Evolutionary conservation across 2,329 filamentous ascomycete species (phyloP), one percentile per base, ranked within the genome.

Genomic region (Talaromyces atroroseus): DNA sequence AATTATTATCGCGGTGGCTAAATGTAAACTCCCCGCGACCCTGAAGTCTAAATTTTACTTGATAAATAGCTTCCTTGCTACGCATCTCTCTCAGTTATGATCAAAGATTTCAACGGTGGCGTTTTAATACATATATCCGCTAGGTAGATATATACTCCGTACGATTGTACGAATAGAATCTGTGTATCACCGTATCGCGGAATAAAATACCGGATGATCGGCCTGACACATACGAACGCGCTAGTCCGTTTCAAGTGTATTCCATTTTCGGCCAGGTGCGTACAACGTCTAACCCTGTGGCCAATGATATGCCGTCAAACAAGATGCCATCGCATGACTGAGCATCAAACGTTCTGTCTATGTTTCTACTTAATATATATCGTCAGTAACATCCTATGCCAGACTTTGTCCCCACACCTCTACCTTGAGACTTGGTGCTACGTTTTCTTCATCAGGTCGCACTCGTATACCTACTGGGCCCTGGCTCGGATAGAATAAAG

Each of bases 191-290:
- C 38, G 38, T 42, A 42, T 42, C 38, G 38, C 14, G 5, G 16
- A 5, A 20, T 5, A 42, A 42, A 20, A 42, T 42, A 42, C 38
- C 36, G 36, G 36, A n/a, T 40, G 36, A 18, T 40, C 36, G 36
- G 36, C 26, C 29, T 29, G 50, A 24, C 32, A 14, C 42, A 14
- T 11, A 16, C 16, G 26, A 8, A 5, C 8, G 18, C 50, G 18
- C 52, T 40, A 54, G 7, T 29, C 52, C 52, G 44, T 47, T 54
- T 34, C 20, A 44, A 54, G 52, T 54, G 40, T 20, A 48, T 48
- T 47, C 52, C 52, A 2, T 21, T 54, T 54, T 23, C 18, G 44
- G 47, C 34, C 47, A 45, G 23, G 16, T 11, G 23, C 29, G 8
- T 32, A 32, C 29, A 34, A 12, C 11, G 29, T 10, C 6, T 8